Conservation (phyloP, 495 filamentous ascomycete genomes). For the Penicillium samsonianum region DNA sequence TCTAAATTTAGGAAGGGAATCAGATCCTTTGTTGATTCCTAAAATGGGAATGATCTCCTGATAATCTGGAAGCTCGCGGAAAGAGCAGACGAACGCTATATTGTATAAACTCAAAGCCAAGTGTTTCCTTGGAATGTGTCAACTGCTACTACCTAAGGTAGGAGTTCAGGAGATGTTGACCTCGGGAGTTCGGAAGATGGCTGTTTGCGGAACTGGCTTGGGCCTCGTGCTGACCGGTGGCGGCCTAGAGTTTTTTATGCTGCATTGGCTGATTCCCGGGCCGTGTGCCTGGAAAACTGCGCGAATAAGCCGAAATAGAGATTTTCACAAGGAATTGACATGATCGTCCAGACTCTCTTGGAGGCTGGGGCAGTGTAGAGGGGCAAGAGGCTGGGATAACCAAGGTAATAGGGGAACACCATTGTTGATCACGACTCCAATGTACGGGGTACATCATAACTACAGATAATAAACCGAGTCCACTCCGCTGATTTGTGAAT, state of each 20-base stretch:
- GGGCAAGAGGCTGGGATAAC: neutral
- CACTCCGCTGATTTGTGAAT: neutral
- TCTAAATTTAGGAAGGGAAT: constrained; percentile 6
- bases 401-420: neutral
- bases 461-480: neutral
- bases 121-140: neutral
- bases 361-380: constrained; percentile 4
- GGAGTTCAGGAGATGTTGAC: neutral
- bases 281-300: neutral
- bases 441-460: neutral
- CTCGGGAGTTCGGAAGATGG: neutral
- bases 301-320: neutral
- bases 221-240: constrained; percentile 7
- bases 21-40: neutral
- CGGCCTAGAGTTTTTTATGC: neutral
- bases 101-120: constrained; percentile 1
- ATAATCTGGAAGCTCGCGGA: constrained; percentile 6
- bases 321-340: neutral
- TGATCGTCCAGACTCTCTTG: neutral
- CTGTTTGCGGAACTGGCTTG: neutral
- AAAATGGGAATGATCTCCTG: neutral
- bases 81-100: neutral
- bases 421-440: neutral
- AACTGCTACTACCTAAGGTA: neutral
- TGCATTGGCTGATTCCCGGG: neutral